Base-by-base conservation (phyloP, 2,329 filamentous ascomycete genomes). In the Stagonosporopsis cucurbitacearum region DNA sequence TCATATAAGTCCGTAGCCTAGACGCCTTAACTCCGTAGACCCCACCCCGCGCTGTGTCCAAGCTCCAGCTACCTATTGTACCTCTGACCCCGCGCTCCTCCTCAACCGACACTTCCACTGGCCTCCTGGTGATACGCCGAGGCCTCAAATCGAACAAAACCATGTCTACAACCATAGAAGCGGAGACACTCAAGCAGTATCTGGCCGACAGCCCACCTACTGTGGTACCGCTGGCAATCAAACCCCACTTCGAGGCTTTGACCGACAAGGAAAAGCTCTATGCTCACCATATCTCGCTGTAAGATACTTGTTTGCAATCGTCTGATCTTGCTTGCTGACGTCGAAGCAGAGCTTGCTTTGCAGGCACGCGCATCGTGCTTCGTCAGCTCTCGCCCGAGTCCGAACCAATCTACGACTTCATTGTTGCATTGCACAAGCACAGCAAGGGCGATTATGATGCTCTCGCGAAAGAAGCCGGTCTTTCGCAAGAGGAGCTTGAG, bases 181-280 rank as follows among this genome's bases (percentile, higher is more conserved):
- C 72, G 8, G 71, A 77, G 33, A 74, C 74, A 6, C 73, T 80
- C 37, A 79, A 80, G 75, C 89, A 96, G 73, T 97, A 96, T 76
- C 84, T 96, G 58, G 93, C 95, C 42, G 95, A 99, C 77, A 88
- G 89, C 62, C 95, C 95, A 41, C 95, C 95, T 1, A 90, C 88
- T 44, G 86, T 97, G 53, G 94, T 97, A 56, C 87, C 88, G 43
- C 85, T 99, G 45, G 88, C 92, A 75, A 95, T 98, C 75, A 92
- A 92, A 79, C 90, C 92, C 73, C 94, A 98, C 78, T 99, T 98
- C 69, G 89, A 94, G 51, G 86, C 87, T 32, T 77, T 95, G 58
- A 83, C 79, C 49, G 85, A 90, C 68, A 82, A 89, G 73, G 86
- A 96, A 80, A 92, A 94, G 80, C 88, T 90, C 72, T 97, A 97